phyloP scores from a whole-genome alignment of 176 grass and related monocot genomes.

The Aegilops umbellulata region DNA sequence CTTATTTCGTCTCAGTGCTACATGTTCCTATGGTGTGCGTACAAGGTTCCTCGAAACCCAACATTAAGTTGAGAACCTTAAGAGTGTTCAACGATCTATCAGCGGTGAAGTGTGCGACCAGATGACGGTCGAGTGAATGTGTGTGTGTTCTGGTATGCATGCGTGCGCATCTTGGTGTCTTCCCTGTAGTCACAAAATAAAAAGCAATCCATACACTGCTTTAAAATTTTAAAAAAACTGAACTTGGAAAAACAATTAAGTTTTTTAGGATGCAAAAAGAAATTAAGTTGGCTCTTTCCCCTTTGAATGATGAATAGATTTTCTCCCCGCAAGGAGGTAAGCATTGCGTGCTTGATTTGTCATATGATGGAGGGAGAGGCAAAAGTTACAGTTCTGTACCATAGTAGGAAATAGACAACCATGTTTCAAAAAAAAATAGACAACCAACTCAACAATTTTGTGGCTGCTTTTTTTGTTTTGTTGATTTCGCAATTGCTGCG shows the following conservation, averaged over 20 bases:
- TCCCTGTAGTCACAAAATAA: neutral
- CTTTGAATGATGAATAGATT: no score
- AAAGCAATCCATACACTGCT: neutral
- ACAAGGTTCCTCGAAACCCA: no score
- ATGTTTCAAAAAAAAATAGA: no score
- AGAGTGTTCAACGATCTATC: no score
- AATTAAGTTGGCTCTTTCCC: no score
- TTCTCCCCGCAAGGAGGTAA: neutral
- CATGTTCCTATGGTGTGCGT: neutral
- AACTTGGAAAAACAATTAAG: neutral
- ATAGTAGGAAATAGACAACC: neutral
- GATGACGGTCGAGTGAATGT: neutral
- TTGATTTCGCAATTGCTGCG: neutral
- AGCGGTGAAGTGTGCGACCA: neutral
- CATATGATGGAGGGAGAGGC: neutral
- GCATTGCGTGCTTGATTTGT: neutral
- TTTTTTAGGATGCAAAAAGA: no score
- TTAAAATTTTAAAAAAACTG: neutral
- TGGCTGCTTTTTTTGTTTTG: neutral
- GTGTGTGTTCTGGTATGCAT: neutral
- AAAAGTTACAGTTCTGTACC: neutral
- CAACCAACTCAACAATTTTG: neutral
- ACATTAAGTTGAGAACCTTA: no score
- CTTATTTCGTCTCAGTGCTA: neutral
- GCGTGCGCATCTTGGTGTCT: no score